Conservation (phyloP, 108 stramenopile species). For the Cafeteria roenbergensis region DNA sequence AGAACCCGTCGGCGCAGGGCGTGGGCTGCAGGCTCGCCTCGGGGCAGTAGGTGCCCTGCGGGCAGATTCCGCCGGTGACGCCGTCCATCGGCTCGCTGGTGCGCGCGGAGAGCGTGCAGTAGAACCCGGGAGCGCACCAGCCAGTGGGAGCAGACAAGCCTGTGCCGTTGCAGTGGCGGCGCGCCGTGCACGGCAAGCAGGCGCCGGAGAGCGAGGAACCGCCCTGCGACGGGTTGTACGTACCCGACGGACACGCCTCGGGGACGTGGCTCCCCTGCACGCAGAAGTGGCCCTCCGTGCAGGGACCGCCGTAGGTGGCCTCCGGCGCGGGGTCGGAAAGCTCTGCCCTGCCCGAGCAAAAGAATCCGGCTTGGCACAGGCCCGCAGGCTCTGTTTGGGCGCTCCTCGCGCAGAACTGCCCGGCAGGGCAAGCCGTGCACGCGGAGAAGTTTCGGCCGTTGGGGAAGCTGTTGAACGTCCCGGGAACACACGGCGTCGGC, state of each 20-base stretch:
- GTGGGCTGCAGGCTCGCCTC: not conserved
- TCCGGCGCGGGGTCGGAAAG: slow-evolving; percentile 16
- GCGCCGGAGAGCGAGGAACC: not conserved
- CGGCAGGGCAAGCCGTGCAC: slow-evolving; percentile 7
- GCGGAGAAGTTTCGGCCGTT: slow-evolving; percentile 1
- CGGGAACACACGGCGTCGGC: slow-evolving; percentile 7
- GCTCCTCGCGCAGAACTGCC: slow-evolving; percentile 13
- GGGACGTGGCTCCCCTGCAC: slow-evolving; percentile 4
- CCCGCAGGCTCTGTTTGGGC: slow-evolving; percentile 14
- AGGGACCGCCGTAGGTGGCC: slow-evolving; percentile 6
- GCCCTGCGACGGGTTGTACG: slow-evolving; percentile 11
- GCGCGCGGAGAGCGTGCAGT: slow-evolving; percentile 3
- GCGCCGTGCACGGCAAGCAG: slow-evolving; percentile 12
- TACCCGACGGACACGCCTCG: slow-evolving; percentile 18
- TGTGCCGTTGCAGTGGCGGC: slow-evolving; percentile 10
- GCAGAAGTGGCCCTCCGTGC: slow-evolving; percentile 42
- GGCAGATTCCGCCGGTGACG: not conserved
- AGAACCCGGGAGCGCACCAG: slow-evolving; percentile 20
- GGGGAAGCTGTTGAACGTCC: slow-evolving; percentile 5
- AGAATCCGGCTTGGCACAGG: slow-evolving; percentile 15
- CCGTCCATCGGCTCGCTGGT: too few relatives aligned
- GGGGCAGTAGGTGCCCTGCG: not conserved
- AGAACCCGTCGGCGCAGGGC: slow-evolving; percentile 27
- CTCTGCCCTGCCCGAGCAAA: slow-evolving; percentile 9
- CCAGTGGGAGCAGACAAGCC: not conserved